phyloP scores from a whole-genome alignment of 108 stramenopile genomes.

The Cyclotella choctawhatcheeana region DNA sequence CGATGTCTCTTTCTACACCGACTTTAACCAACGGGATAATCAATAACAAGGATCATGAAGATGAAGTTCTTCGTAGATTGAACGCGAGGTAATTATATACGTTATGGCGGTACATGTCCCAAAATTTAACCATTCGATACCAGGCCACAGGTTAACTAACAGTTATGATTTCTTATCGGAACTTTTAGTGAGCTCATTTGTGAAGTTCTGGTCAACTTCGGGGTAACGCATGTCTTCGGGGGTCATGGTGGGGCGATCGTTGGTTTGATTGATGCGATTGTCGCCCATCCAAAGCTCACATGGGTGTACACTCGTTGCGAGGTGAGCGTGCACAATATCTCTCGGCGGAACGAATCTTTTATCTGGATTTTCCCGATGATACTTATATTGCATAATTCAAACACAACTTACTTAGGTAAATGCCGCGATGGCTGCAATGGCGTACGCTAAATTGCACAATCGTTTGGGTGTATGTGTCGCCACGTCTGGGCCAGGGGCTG shows the following conservation, averaged over 20 bases:
- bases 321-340: background rate
- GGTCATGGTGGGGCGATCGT: conserved; percentile 62
- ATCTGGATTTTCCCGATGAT: background rate
- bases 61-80: background rate
- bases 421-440: conserved; percentile 46
- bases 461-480: conserved; percentile 48
- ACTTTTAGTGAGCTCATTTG: conserved; percentile 28
- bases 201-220: conserved; percentile 21
- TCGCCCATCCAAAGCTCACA: conserved; percentile 40
- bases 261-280: conserved; percentile 53
- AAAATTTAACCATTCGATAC: background rate
- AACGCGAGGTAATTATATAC: background rate
- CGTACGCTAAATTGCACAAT: conserved; percentile 56
- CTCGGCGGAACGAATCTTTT: background rate
- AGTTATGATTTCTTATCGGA: background rate
- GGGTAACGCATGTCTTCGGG: conserved; percentile 41
- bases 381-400: background rate
- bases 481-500: conserved; percentile 58
- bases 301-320: conserved; percentile 59
- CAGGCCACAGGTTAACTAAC: background rate
- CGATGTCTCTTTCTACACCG: background rate
- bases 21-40: background rate
- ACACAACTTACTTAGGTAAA: conserved; percentile 13
- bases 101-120: background rate
- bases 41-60: background rate